Conservation (phyloP, 2,329 filamentous ascomycete genomes). For the Ophiostoma ulmi region DNA sequence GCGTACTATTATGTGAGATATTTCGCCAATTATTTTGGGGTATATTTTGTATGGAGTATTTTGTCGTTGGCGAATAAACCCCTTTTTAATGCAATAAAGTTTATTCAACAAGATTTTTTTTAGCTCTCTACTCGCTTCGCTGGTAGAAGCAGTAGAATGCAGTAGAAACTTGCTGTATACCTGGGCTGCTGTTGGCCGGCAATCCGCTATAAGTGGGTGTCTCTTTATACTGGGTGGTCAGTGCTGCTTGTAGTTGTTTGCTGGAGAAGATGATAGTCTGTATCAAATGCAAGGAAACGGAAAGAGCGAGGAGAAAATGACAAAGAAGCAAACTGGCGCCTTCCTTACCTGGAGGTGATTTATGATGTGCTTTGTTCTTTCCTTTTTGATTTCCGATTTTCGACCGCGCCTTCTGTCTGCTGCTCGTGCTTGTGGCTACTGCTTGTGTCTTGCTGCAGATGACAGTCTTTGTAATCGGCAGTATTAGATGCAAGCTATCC, state of each 20-base stretch:
- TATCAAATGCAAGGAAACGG: background rate
- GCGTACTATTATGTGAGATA: constrained; percentile 18
- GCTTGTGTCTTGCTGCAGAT: background rate
- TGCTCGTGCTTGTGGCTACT: too few relatives aligned
- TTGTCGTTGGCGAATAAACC: background rate
- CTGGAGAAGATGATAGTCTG: background rate
- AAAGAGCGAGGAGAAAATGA: background rate
- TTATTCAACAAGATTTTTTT: background rate
- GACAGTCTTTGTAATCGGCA: background rate
- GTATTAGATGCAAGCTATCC: background rate
- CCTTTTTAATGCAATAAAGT: background rate
- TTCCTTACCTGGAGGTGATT: background rate
- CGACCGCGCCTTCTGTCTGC: background rate
- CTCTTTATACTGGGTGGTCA: too few relatives aligned
- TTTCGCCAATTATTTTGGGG: constrained; percentile 11
- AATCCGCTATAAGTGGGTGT: background rate
- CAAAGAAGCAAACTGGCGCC: background rate
- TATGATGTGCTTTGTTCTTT: background rate
- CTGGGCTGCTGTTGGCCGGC: constrained; percentile 1
- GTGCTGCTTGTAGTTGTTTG: too few relatives aligned
- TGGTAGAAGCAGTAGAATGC: background rate
- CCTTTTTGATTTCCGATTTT: background rate
- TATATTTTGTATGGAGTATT: constrained; percentile 17
- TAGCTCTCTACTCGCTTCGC: background rate
- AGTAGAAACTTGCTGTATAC: background rate